Conservation (phyloP, 805 yeast genomes). For the Blastobotrys americana region DNA sequence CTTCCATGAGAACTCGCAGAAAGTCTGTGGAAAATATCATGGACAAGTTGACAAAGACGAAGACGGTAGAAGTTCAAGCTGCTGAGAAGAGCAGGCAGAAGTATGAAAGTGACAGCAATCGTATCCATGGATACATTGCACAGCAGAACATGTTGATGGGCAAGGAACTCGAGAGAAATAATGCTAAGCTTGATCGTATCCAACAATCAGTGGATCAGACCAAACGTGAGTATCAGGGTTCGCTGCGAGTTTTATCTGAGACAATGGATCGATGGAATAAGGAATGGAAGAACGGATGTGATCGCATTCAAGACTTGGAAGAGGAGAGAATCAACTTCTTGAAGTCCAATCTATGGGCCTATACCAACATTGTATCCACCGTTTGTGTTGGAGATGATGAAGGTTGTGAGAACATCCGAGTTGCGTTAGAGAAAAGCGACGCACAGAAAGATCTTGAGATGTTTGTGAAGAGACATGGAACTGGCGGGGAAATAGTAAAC, state of each 20-base stretch:
- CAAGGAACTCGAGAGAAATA: slow-evolving; percentile 56
- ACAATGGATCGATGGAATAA: slow-evolving; percentile 56
- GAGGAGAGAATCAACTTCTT: slow-evolving; percentile 63
- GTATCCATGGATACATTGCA: slow-evolving; percentile 51
- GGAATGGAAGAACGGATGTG: slow-evolving; percentile 64
- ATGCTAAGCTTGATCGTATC: slow-evolving; percentile 47
- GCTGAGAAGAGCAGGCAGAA: slow-evolving; percentile 35
- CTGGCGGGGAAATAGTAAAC: slow-evolving; percentile 55
- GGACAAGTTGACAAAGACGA: slow-evolving; percentile 46
- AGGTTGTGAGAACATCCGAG: slow-evolving; percentile 63
- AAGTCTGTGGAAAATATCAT: slow-evolving; percentile 53
- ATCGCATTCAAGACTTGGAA: slow-evolving; percentile 59
- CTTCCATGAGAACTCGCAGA: slow-evolving; percentile 45
- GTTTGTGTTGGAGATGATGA: slow-evolving; percentile 75
- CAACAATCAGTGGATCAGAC: slow-evolving; percentile 36
- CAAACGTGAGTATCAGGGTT: slow-evolving; percentile 52
- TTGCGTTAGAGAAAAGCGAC: slow-evolving; percentile 60
- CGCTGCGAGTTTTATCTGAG: slow-evolving; percentile 47
- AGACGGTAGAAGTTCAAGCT: slow-evolving; percentile 29
- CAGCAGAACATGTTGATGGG: slow-evolving; percentile 66
- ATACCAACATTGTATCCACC: slow-evolving; percentile 64
- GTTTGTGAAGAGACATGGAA: slow-evolving; percentile 49
- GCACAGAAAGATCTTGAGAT: slow-evolving; percentile 49
- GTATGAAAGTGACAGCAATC: slow-evolving; percentile 53
- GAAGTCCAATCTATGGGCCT: slow-evolving; percentile 70